Evolutionary conservation across 2,329 filamentous ascomycete species (phyloP).

Genomic region (Parasarocladium wereldwijsianum): DNA sequence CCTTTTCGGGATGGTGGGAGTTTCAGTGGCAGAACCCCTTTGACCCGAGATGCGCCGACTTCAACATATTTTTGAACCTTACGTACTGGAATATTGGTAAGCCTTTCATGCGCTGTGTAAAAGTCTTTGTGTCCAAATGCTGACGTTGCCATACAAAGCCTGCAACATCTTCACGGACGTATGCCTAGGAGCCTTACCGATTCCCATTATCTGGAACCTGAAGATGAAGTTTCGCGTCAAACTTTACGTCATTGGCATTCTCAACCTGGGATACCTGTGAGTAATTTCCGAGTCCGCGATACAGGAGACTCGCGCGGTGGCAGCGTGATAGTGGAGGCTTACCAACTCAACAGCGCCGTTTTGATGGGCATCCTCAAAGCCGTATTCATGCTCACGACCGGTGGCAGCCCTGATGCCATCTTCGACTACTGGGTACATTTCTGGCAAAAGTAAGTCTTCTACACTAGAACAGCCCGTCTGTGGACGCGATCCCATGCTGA

Average conservation of each 20-base stretch:
- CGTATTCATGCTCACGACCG: slow-evolving; percentile 14
- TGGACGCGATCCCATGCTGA: not conserved
- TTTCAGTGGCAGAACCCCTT: slow-evolving; percentile 12
- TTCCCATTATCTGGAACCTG: slow-evolving; percentile 23
- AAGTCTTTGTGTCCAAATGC: no score
- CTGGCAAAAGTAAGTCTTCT: slow-evolving; percentile 11
- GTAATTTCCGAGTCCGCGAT: slow-evolving; percentile 1
- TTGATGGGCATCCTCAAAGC: slow-evolving; percentile 16
- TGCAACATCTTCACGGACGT: slow-evolving; percentile 26
- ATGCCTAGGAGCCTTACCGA: slow-evolving; percentile 22
- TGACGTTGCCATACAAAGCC: slow-evolving; percentile 6
- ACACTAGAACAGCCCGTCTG: not conserved
- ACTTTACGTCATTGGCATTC: slow-evolving; percentile 22
- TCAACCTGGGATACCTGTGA: slow-evolving; percentile 17
- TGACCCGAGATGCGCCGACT: slow-evolving; percentile 9
- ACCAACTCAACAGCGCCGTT: slow-evolving; percentile 9
- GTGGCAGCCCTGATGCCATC: slow-evolving; percentile 12
- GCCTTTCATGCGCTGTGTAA: no score
- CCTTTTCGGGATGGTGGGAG: slow-evolving; percentile 12
- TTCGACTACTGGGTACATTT: slow-evolving; percentile 13
- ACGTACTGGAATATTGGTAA: slow-evolving; percentile 11
- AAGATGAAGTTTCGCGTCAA: slow-evolving; percentile 20
- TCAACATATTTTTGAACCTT: slow-evolving; percentile 9
- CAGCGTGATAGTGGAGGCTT: not conserved
- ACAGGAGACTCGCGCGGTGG: no score